Conservation (phyloP, 371 early-diverging fungal genomes). For the Edhazardia aedis region DNA sequence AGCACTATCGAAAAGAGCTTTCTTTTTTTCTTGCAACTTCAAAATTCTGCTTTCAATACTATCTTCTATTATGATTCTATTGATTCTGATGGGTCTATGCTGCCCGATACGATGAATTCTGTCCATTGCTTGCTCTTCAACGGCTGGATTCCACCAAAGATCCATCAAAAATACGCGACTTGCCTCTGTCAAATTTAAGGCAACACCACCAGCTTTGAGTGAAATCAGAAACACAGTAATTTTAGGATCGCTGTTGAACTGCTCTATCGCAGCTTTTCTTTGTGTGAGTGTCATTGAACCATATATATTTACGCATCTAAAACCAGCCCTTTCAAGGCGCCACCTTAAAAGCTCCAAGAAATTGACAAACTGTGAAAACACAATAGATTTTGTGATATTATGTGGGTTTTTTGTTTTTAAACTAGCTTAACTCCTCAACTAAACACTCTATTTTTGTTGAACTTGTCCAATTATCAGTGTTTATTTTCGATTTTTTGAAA, state of each 20-base stretch:
- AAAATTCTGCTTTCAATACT: conserved; percentile 74
- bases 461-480: conserved; percentile 16
- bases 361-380: conserved; percentile 69
- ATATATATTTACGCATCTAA: conserved; percentile 65
- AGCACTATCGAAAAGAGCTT: conserved; percentile 62
- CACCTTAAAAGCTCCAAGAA: conserved; percentile 73
- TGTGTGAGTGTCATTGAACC: conserved; percentile 66
- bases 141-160: conserved; percentile 77
- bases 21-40: conserved; percentile 74
- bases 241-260: conserved; percentile 56
- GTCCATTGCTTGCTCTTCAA: conserved; percentile 64
- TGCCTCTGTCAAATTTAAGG: conserved; percentile 74
- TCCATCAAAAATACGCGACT: conserved; percentile 62
- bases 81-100: conserved; percentile 49
- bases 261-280: conserved; percentile 55
- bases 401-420: conserved; percentile 56
- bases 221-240: conserved; percentile 55
- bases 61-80: conserved; percentile 62
- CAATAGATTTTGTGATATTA: conserved; percentile 62
- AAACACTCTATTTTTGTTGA: conserved; percentile 66
- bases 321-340: conserved; percentile 72
- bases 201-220: conserved; percentile 76
- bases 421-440: conserved; percentile 59
- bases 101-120: conserved; percentile 63
- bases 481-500: not conserved